These are phyloP conservation scores for Purshia tridentata DNA, from an alignment of 306 rosid species.

Conservation along the genomic window DNA sequence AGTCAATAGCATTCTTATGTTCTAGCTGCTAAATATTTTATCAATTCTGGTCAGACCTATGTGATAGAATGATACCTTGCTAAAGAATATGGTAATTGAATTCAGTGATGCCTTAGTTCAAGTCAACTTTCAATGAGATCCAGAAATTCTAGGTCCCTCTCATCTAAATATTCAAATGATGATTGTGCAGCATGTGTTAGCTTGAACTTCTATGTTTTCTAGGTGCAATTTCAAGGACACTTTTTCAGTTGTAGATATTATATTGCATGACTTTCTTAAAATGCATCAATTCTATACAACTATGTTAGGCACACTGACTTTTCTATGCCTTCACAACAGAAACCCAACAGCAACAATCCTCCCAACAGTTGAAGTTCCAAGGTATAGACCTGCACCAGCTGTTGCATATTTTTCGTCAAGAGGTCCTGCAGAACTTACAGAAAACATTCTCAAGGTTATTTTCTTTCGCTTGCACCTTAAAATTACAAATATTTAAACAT, in stretches of 20 bases:
- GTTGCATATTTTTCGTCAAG: conserved; percentile 88
- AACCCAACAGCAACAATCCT: conserved; percentile 74
- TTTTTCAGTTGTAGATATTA: neutral
- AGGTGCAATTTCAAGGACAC: neutral
- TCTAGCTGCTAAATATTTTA: neutral
- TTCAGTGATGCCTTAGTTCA: neutral
- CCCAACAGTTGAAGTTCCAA: conserved; percentile 51
- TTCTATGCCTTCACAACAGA: conserved; percentile 36
- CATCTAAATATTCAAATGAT: neutral
- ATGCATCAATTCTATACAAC: neutral
- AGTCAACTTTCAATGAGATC: neutral
- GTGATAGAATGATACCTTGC: neutral
- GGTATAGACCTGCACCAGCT: conserved; percentile 63
- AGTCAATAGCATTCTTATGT: neutral
- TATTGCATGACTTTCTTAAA: neutral
- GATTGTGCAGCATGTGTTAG: neutral
- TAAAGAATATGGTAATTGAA: neutral
- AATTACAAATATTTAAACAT: neutral
- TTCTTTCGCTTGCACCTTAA: conserved; percentile 7
- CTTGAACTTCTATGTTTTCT: neutral
- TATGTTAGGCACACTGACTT: neutral
- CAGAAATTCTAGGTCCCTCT: neutral
- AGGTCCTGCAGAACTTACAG: conserved; percentile 83
- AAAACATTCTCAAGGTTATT: conserved; percentile 86
- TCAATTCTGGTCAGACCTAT: neutral